These are phyloP conservation scores for Tuctoria greenei DNA, from an alignment of 176 grass and related monocot species.

Conservation along the genomic window DNA sequence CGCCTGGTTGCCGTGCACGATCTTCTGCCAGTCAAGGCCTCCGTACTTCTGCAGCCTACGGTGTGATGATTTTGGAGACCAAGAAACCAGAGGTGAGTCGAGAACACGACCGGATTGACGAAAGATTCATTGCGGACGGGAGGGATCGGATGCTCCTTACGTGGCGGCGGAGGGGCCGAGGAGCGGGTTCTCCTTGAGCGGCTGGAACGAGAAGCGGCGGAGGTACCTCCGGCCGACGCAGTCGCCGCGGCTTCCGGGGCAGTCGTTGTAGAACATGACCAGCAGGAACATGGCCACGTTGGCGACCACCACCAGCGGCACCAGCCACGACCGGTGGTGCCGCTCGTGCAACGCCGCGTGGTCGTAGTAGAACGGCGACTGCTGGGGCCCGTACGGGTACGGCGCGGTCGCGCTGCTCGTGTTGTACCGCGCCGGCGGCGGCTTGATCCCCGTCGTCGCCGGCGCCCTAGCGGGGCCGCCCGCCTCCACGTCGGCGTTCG, in stretches of 20 bases:
- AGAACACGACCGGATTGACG: not conserved
- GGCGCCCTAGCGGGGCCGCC: conserved; percentile 1
- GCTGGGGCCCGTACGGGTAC: not conserved
- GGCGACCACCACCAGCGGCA: conserved; percentile 59
- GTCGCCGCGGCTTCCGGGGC: conserved; percentile 46
- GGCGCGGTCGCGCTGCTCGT: not conserved
- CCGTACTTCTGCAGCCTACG: conserved; percentile 68
- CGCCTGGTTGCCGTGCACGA: conserved; percentile 59
- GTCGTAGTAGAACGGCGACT: conserved; percentile 62
- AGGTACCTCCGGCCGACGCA: conserved; percentile 57
- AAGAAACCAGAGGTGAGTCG: not conserved
- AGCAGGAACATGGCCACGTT: conserved; percentile 69
- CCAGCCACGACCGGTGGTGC: conserved; percentile 61
- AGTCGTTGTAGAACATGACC: conserved; percentile 75
- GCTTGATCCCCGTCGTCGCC: conserved; percentile 45
- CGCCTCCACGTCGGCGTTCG: conserved; percentile 52
- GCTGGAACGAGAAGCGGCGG: conserved; percentile 76
- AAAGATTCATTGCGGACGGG: not conserved
- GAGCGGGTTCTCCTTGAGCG: conserved; percentile 82
- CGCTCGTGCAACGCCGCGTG: conserved; percentile 38
- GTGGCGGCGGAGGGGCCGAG: conserved; percentile 62
- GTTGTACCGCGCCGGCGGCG: conserved; percentile 50
- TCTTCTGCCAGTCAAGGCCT: conserved; percentile 61
- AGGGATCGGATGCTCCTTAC: conserved; percentile 34
- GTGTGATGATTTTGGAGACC: not conserved